Evolutionary conservation across 352 stramenopile genomes (phyloP).

Genomic region (Phytophthora sp.): DNA sequence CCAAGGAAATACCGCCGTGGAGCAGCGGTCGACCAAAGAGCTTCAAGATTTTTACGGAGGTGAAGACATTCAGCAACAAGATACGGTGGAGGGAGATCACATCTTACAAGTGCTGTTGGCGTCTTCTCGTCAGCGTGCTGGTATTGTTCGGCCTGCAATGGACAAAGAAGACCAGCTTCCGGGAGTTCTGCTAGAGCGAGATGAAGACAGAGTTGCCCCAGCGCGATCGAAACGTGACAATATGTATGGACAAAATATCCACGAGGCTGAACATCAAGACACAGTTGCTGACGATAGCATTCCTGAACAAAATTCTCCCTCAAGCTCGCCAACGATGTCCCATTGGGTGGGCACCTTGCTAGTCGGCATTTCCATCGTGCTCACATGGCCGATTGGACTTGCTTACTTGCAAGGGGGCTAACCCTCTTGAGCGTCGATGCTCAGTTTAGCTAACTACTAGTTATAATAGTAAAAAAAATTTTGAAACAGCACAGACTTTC

Average conservation of each 20-base stretch:
- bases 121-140: neutral
- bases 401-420: slow-evolving; percentile 17
- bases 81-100: slow-evolving; percentile 24
- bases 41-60: neutral
- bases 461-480: neutral
- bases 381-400: slow-evolving; percentile 26
- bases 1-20: no score
- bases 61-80: slow-evolving; percentile 1
- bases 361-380: slow-evolving; percentile 26
- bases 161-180: neutral
- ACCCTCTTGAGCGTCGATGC: neutral
- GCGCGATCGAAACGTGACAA: neutral
- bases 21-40: neutral
- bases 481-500: neutral
- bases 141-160: neutral
- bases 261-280: neutral
- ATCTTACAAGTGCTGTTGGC: slow-evolving; percentile 23
- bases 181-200: neutral
- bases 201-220: neutral
- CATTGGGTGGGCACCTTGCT: slow-evolving; percentile 14
- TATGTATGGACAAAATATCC: neutral
- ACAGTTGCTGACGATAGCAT: neutral
- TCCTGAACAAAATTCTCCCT: neutral
- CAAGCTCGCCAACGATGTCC: neutral
- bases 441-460: neutral